Conservation (phyloP, 768 basidiomycete species). For the Lactarius trivialis region DNA sequence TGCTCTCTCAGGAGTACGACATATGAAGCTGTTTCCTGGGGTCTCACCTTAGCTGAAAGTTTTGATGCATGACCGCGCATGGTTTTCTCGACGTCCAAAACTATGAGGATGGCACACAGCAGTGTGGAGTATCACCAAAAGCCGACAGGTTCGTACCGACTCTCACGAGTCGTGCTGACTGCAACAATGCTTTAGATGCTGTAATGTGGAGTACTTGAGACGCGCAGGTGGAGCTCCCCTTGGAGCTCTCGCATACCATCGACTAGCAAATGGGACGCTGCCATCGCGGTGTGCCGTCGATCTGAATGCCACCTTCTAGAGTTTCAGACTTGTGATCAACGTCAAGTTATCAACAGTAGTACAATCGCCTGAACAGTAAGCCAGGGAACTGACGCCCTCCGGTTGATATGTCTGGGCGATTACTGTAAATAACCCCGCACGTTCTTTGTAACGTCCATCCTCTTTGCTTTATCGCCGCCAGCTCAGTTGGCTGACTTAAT, state of each 20-base stretch:
- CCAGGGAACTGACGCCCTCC: background rate
- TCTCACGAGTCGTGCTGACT: background rate
- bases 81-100: no score
- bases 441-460: background rate
- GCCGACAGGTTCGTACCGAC: background rate
- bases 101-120: no score
- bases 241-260: conserved; percentile 36
- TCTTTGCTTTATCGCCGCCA: background rate
- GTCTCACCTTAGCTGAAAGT: no score
- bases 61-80: background rate
- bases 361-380: background rate
- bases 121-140: background rate
- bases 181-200: background rate
- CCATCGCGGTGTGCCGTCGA: conserved; percentile 38
- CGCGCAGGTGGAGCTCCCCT: conserved; percentile 45
- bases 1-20: no score
- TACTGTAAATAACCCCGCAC: background rate
- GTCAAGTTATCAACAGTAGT: background rate
- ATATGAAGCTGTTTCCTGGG: no score
- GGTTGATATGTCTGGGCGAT: background rate
- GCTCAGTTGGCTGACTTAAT: background rate
- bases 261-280: conserved; percentile 28
- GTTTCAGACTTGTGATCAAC: background rate
- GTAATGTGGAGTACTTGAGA: conserved; percentile 39
- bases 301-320: conserved; percentile 26